phyloP scores from a whole-genome alignment of 106 monocot species.

The Gastrodia elata region DNA sequence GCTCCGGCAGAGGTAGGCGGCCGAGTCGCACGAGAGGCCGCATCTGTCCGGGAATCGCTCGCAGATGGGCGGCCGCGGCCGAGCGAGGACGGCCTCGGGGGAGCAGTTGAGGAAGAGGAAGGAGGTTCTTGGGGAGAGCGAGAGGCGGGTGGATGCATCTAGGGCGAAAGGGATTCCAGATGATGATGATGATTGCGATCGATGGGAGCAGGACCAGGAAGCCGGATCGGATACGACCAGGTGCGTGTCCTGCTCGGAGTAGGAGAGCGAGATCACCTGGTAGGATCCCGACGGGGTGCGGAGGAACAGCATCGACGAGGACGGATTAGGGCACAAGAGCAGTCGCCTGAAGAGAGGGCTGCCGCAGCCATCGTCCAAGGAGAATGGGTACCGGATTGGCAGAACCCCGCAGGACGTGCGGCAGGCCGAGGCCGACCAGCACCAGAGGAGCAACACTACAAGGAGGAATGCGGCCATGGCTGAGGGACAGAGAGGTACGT shows the following conservation, averaged over 20 bases:
- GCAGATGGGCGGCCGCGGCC: constrained; percentile 48
- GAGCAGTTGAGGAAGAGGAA: constrained; percentile 87
- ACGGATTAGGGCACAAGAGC: constrained; percentile 24
- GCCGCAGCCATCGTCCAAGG: constrained; percentile 68
- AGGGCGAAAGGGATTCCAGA: constrained; percentile 48
- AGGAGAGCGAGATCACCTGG: constrained; percentile 39
- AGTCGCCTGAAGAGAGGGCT: constrained; percentile 59
- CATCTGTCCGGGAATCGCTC: constrained; percentile 70
- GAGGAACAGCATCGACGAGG: constrained; percentile 36
- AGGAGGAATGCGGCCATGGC: background rate
- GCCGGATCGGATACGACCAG: constrained; percentile 72
- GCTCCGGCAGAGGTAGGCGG: constrained; percentile 69
- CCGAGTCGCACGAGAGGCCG: constrained; percentile 58
- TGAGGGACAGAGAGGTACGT: background rate
- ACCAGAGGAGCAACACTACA: constrained; percentile 7
- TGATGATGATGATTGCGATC: background rate
- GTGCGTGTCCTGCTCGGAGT: constrained; percentile 40
- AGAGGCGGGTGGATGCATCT: constrained; percentile 70
- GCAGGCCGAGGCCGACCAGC: constrained; percentile 20
- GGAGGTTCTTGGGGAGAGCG: constrained; percentile 56
- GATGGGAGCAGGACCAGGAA: constrained; percentile 47
- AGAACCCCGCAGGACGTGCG: constrained; percentile 41
- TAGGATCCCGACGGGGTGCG: constrained; percentile 83
- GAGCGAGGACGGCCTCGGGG: constrained; percentile 37
- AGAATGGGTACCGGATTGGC: constrained; percentile 44